Evolutionary conservation across 331 rosid species (phyloP).

Genomic region (Rhamnella rubrinervis): DNA sequence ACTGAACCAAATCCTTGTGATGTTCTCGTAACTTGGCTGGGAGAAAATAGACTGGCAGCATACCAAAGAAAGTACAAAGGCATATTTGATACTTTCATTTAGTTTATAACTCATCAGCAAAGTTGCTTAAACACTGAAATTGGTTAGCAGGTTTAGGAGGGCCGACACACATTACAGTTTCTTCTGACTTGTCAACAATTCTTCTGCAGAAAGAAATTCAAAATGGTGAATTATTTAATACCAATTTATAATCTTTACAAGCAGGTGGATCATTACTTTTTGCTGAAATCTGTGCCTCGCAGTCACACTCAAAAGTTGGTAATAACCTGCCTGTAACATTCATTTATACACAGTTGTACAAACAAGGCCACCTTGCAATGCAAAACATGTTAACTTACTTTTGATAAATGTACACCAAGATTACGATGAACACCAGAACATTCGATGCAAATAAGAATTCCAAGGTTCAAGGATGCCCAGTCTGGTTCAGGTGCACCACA

Average conservation of each 20-base stretch:
- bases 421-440: conserved; percentile 83
- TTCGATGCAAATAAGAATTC: conserved; percentile 73
- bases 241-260: no score
- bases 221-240: no score
- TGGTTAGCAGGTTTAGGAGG: no score
- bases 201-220: no score
- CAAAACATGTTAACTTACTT: conserved; percentile 45
- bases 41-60: neutral
- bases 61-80: no score
- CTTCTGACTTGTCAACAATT: no score
- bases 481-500: conserved; percentile 81
- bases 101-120: no score
- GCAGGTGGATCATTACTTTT: no score
- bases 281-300: no score
- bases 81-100: no score
- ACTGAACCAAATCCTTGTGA: neutral
- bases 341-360: neutral
- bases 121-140: no score
- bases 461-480: conserved; percentile 82
- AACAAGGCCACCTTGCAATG: neutral
- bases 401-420: conserved; percentile 79
- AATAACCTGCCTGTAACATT: neutral
- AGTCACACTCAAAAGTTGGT: neutral
- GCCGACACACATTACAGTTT: no score
- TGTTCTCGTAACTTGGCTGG: neutral